Evolutionary conservation across 139 green algal genomes (phyloP), one percentile per base, ranked within the genome.

Genomic region (Chlamydomonas sp.): DNA sequence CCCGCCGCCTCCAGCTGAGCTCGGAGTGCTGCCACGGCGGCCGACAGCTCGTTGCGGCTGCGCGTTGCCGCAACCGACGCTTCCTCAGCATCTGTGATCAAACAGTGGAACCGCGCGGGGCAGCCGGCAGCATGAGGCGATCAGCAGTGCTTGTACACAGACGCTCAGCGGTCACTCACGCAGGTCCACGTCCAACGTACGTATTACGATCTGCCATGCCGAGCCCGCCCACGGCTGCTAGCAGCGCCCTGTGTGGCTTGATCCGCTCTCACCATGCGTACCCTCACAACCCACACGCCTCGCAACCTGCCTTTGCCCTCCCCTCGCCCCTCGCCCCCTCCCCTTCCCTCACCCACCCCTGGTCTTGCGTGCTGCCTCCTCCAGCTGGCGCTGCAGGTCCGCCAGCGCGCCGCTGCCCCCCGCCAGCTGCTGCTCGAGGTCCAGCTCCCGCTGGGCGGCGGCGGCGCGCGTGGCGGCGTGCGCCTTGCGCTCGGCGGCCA

Each of bases 401-500:
- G 91, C 88, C 74, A 97, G 80, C 20, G 91, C 91, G 7, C 84
- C 83, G 16, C 85, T 89, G 61, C 75, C 88, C 83, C 95, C 92
- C 0, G 79, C 84, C 61, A 96, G 77, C n/a, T 88, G 83, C 31
- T 85, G 89, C 75, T 96, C 92, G 79, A 95, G 90, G 86, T 96
- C 92, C 57, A 86, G 78, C 88, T 97, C 94, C 0, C 95, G 80
- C 2, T 72, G 67, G 15, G 91, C 91, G 60, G 92, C 91, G 14
- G 89, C 89, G 14, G 80, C 87, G 58, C 91, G 86, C 5, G 83
- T 85, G 14, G 76, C 79, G 2, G 68, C 18, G 64, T 93, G 90
- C 49, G 90, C 91, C 5, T 85, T 79, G 8, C 94, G 89, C 90
- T 97, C 95, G 60, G 91, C 82, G 9, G 96, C 94, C 73, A 96